phyloP scores from a whole-genome alignment of 108 stramenopile genomes.

The Nitzschia putrida region DNA sequence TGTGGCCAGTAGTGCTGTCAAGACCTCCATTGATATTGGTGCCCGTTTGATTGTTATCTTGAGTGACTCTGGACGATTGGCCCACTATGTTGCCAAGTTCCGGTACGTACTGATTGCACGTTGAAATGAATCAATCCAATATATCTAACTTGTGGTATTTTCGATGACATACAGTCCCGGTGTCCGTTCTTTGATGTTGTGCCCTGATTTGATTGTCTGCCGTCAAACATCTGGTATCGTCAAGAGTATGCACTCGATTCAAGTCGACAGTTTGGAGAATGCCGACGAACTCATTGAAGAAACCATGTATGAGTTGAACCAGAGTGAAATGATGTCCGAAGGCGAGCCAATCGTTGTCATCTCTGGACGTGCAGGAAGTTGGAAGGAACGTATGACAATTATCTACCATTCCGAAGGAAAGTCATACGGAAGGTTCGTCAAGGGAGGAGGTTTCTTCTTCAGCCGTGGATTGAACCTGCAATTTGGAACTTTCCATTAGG shows the following conservation, averaged over 20 bases:
- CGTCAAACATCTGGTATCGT: constrained; percentile 62
- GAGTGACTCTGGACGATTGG: constrained; percentile 88
- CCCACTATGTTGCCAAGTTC: constrained; percentile 73
- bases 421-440: constrained; percentile 32
- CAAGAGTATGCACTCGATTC: constrained; percentile 44
- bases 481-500: constrained; percentile 17
- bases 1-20: constrained; percentile 91
- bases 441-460: constrained; percentile 40
- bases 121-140: not conserved
- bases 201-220: constrained; percentile 50
- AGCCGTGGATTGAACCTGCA: constrained; percentile 26
- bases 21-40: constrained; percentile 87
- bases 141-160: not conserved
- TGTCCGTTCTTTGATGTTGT: constrained; percentile 79
- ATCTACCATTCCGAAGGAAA: constrained; percentile 26
- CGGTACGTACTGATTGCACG: constrained; percentile 40
- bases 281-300: constrained; percentile 78
- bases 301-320: constrained; percentile 64
- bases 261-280: constrained; percentile 38
- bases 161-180: constrained; percentile 61
- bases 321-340: constrained; percentile 52
- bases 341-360: constrained; percentile 40
- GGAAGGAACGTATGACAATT: constrained; percentile 32
- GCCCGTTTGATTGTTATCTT: constrained; percentile 85
- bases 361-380: constrained; percentile 25